phyloP scores from a whole-genome alignment of 1,284 basidiomycete species.

The Porodaedalea pini region DNA sequence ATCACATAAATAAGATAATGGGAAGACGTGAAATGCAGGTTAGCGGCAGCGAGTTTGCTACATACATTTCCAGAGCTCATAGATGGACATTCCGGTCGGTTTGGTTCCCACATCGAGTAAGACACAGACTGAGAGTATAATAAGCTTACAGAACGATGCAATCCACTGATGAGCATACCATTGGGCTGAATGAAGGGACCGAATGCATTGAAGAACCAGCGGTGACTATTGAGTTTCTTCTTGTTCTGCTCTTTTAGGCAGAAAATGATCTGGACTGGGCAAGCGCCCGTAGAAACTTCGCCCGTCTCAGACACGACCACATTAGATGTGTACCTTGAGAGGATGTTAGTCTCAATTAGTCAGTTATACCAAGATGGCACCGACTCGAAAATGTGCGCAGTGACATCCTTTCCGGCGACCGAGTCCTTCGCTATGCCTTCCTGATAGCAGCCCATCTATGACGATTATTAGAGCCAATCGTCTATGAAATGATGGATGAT shows the following conservation, averaged over 20 bases:
- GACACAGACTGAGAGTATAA: constrained; percentile 58
- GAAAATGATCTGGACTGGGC: constrained; percentile 91
- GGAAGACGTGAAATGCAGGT: background rate
- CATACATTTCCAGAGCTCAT: constrained; percentile 90
- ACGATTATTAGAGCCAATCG: constrained; percentile 3
- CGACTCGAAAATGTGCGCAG: constrained; percentile 91
- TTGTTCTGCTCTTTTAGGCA: constrained; percentile 95
- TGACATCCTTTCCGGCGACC: constrained; percentile 88
- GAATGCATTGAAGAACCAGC: constrained; percentile 98
- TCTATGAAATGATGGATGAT: background rate
- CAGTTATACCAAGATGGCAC: constrained; percentile 23
- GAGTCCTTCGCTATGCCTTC: constrained; percentile 94
- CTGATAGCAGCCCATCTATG: constrained; percentile 91
- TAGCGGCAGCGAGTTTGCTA: constrained; percentile 4
- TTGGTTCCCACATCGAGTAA: constrained; percentile 93
- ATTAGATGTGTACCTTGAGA: constrained; percentile 66
- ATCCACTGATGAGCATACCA: constrained; percentile 38
- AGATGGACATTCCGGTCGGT: constrained; percentile 90
- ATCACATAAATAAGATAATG: constrained; percentile 22
- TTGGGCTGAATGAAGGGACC: constrained; percentile 84
- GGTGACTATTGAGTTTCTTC: constrained; percentile 90
- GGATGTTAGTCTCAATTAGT: constrained; percentile 20
- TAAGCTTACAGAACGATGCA: constrained; percentile 1
- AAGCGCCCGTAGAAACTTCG: constrained; percentile 77
- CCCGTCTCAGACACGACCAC: constrained; percentile 82